Base-by-base conservation (phyloP, 2,329 filamentous ascomycete species). In the Ceratocystiopsis minuta region DNA sequence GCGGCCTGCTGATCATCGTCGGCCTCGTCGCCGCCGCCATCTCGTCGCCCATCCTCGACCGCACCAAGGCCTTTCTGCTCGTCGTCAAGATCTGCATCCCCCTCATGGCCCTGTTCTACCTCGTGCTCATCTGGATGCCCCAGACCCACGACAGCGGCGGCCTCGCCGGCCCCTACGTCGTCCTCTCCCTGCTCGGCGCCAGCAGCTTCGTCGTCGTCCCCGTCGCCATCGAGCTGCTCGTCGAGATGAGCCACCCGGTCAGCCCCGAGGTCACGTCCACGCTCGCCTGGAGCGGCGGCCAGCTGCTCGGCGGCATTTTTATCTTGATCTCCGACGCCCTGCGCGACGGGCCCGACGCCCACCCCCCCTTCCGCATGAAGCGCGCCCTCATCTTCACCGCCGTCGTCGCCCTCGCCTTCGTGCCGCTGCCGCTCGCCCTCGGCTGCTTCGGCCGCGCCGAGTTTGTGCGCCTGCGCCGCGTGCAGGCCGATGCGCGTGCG, bases 1-100 rank as follows among this genome's bases (percentile, higher is more conserved):
- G 90, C 48, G 90, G 82, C 1, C 60, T 96, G 10, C 70, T 96
- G 32, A 96, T 96, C 55, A 68, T 94, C 38, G 82, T 90, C 41
- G 90, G 90, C 10, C 74, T 98, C 2, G 67, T 92, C 37, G 60
- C 72, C 5, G 71, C 85, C 0, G 90, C 85, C 14, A 65, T 93
- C 46, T 68, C 75, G 0, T 83, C 79, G 0, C 88, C 88, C 0
- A 67, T 95, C 50, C 73, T 93, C 48, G 90, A 96, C 62, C 74
- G 79, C 41, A 87, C 78, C 43, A 92, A 95, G 58, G 66, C 72
- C 20, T 93, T 87, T 54, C 63, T 94, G 0, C 56, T 71, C 4
- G 72, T 78, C 18, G 76, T 92, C 58, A 84, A 83, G 53, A 49
- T 79, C 24, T 66, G 83, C 43, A 72, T 90, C 4, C 87, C 87